Evolutionary conservation across 179 eudicot species (phyloP), one percentile per base, ranked within the genome.

Genomic region (Sideroxylon spinosum): DNA sequence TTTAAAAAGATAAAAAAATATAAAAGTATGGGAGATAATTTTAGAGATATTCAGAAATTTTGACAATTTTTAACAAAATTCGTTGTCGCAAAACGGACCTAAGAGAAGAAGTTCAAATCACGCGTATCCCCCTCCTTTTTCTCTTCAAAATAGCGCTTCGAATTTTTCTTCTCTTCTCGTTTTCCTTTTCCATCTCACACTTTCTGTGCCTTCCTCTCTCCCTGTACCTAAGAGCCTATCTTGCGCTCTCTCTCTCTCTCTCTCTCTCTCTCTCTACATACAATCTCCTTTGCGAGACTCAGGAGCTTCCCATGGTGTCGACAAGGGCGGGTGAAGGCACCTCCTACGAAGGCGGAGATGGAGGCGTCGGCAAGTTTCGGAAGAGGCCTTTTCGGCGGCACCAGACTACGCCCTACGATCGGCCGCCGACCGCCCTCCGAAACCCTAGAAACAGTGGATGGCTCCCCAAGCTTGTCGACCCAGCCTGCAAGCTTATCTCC

Each of bases 381-480:
- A 88, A 80, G 75, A 78, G 78, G 64, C 84, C 87, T 0, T 81
- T 83, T 26, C 82, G 87, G 7, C 78, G 75, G 74, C n/a, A 77
- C 59, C 87, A 79, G 11, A 1, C 90, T 60, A 90, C 93, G 55
- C 97, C 97, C 61, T 93, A 94, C 82, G 92, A 87, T 76, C 91
- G 97, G 28, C 97, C 98, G 7, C 76, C 85, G 3, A 78, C 90
- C 4, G 84, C 88, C 20, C 16, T 86, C 13, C 83, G 88, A 23
- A 84, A 82, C 55, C 82, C 87, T 74, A 79, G 63, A 59, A 64
- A 17, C 17, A n/a, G 29, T 12, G 80, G 84, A 67, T 94, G 96
- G 97, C 57, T 96, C 2, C 83, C 94, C 23, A 96, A 89, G 83
- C 77, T 93, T 8, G 90, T 93, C 12, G 91, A 93, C 72, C 98